Evolutionary conservation across 768 basidiomycete species (phyloP).

Genomic region (Gloeopeniophorella convolvens): DNA sequence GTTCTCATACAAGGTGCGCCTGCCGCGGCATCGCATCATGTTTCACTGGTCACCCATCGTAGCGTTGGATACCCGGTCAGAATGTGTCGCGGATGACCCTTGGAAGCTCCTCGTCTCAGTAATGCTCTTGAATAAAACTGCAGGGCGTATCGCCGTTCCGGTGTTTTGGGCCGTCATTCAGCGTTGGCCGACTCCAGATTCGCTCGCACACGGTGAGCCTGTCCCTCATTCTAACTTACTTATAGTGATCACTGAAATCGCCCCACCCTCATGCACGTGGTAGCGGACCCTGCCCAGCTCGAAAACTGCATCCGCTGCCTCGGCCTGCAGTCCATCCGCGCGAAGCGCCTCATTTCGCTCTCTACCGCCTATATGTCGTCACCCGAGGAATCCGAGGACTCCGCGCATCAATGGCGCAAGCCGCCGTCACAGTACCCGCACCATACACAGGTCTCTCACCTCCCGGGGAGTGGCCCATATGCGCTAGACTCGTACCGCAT

Average conservation of each 20-base stretch:
- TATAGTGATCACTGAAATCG: neutral
- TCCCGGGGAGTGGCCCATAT: constrained; percentile 62
- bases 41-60: neutral
- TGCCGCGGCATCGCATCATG: neutral
- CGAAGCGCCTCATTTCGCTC: constrained; percentile 47
- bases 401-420: neutral
- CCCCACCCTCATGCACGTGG: neutral
- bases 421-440: neutral
- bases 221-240: neutral
- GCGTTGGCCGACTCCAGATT: constrained; percentile 52
- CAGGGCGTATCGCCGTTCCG: constrained; percentile 57
- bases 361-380: constrained; percentile 47
- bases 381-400: constrained; percentile 29
- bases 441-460: constrained; percentile 42
- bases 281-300: constrained; percentile 42
- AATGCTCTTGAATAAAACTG: constrained; percentile 64
- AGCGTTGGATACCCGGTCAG: constrained; percentile 27
- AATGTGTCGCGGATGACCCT: constrained; percentile 46
- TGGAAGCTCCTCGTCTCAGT: constrained; percentile 68
- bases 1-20: constrained; percentile 27
- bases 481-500: constrained; percentile 75
- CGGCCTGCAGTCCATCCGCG: constrained; percentile 53
- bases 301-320: constrained; percentile 42
- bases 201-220: constrained; percentile 46
- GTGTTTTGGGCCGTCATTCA: constrained; percentile 52